These are phyloP conservation scores for Phaeotremella fagi DNA, from an alignment of 768 basidiomycete species.

Conservation along the genomic window DNA sequence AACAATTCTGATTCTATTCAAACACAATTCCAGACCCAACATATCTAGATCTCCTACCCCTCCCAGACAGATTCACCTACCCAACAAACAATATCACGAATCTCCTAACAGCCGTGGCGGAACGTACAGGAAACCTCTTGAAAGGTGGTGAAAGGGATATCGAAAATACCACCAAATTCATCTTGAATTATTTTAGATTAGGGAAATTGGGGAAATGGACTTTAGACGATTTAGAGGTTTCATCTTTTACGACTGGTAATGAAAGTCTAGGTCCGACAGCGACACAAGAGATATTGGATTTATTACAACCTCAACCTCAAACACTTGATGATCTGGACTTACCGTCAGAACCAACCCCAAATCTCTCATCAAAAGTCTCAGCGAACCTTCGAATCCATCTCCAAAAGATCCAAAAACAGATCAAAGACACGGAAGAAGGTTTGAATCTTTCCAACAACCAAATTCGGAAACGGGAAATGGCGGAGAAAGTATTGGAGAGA, in stretches of 20 bases:
- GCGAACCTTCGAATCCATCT: neutral
- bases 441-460: neutral
- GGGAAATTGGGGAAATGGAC: slow-evolving; percentile 49
- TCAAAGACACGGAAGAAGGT: neutral
- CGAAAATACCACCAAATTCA: slow-evolving; percentile 68
- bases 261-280: neutral
- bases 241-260: neutral
- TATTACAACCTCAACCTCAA: neutral
- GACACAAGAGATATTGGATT: neutral
- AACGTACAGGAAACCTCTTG: slow-evolving; percentile 73
- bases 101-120: slow-evolving; percentile 67
- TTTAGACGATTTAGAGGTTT: slow-evolving; percentile 38
- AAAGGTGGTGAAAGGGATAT: slow-evolving; percentile 70
- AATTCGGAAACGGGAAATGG: neutral
- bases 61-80: slow-evolving; percentile 54
- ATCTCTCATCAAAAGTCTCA: neutral
- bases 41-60: slow-evolving; percentile 22
- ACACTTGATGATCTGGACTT: neutral
- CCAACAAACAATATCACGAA: slow-evolving; percentile 61
- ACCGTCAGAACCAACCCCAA: neutral
- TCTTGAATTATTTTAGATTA: slow-evolving; percentile 80
- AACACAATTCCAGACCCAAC: slow-evolving; percentile 6
- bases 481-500: neutral
- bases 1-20: neutral
- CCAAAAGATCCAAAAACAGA: neutral